Conservation (phyloP, 2,329 filamentous ascomycete species). For the Gnomoniopsis sp. region DNA sequence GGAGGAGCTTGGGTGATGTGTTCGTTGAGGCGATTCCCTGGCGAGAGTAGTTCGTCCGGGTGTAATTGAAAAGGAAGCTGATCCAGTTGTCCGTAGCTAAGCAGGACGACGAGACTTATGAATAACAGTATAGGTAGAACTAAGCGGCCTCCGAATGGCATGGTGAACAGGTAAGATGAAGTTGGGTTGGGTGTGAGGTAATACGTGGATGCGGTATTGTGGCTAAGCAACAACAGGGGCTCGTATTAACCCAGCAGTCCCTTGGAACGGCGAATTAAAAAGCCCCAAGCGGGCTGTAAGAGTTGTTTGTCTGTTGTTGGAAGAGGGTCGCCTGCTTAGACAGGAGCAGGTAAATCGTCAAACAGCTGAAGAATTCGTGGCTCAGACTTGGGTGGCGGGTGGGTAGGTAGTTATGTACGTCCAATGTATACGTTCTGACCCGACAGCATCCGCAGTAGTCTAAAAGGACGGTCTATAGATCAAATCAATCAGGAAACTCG, state of each 20-base stretch:
- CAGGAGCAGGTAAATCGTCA: not conserved
- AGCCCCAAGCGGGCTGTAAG: not conserved
- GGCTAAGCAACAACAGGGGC: conserved; percentile 2
- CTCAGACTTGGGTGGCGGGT: too few species aligned
- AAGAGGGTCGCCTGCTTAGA: not conserved
- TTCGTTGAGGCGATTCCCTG: conserved; percentile 2
- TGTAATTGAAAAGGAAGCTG: conserved; percentile 12
- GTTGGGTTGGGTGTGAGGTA: not conserved
- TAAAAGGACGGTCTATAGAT: too few species aligned
- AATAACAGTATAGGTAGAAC: conserved; percentile 5
- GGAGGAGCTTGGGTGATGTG: conserved; percentile 3
- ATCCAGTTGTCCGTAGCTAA: conserved; percentile 5
- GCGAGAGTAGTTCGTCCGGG: conserved; percentile 7
- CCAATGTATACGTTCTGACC: too few species aligned
- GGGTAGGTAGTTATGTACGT: too few species aligned
- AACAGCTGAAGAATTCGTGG: too few species aligned
- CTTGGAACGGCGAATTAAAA: not conserved
- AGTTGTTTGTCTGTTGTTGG: not conserved
- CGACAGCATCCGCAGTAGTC: too few species aligned
- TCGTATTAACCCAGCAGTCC: not conserved
- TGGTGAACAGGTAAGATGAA: not conserved
- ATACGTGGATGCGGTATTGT: conserved; percentile 3
- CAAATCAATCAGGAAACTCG: too few species aligned
- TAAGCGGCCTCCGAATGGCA: conserved; percentile 16
- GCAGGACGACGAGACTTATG: conserved; percentile 10